Conservation (phyloP, 495 filamentous ascomycete genomes). For the Lasiosphaeriaceae sp. region DNA sequence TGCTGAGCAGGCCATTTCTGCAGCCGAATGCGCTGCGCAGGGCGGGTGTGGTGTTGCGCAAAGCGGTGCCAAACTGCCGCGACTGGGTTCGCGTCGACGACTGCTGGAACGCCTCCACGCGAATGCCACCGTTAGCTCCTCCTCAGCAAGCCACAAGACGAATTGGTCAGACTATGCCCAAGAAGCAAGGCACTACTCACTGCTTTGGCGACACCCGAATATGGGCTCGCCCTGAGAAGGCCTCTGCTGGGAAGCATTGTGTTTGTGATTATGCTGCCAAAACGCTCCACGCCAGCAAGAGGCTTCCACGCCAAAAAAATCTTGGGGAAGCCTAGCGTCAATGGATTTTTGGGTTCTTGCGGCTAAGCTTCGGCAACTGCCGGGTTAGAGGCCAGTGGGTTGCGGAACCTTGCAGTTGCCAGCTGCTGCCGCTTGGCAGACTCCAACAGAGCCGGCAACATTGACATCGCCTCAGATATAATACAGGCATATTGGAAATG, state of each 20-base stretch:
- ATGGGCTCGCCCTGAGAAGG: conserved; percentile 39
- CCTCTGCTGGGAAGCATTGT: conserved; percentile 54
- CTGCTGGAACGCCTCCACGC: conserved; percentile 13
- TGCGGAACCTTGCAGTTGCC: background rate
- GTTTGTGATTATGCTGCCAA: conserved; percentile 6
- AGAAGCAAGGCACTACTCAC: conserved; percentile 10
- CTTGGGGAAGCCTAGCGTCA: background rate
- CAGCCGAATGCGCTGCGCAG: background rate
- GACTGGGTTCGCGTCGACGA: conserved; percentile 9
- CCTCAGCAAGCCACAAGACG: background rate
- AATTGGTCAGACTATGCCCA: too few relatives aligned
- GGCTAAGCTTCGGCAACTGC: background rate
- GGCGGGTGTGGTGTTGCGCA: conserved; percentile 13
- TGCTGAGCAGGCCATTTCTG: background rate
- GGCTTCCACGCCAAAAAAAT: background rate
- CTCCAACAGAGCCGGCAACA: background rate
- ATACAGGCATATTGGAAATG: too few relatives aligned
- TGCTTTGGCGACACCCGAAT: conserved; percentile 35
- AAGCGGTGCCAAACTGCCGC: conserved; percentile 28
- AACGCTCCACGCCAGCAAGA: background rate
- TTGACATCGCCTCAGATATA: too few relatives aligned
- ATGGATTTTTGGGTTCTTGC: background rate
- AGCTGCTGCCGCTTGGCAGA: background rate
- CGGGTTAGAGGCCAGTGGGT: background rate
- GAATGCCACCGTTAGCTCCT: background rate